These are phyloP conservation scores for Phytophthora megakarya DNA, from an alignment of 352 stramenopile genomes.

Conservation along the genomic window DNA sequence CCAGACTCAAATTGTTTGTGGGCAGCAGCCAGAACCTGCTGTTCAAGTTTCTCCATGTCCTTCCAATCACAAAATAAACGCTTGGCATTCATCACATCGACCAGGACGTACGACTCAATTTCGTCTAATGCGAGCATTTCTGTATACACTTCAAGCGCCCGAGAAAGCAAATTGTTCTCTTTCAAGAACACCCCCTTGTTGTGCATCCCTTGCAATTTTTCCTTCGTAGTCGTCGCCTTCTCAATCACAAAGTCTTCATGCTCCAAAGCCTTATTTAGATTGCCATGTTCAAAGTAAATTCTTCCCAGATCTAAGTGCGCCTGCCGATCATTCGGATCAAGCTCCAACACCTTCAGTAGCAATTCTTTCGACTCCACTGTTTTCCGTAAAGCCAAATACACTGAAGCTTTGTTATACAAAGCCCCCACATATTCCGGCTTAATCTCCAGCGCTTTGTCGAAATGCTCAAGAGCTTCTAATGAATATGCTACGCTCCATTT, in stretches of 20 bases:
- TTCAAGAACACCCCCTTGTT: slow-evolving; percentile 83
- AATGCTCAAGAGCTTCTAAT: slow-evolving; percentile 62
- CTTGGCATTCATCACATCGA: slow-evolving; percentile 54
- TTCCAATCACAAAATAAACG: slow-evolving; percentile 71
- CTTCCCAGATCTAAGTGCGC: slow-evolving; percentile 61
- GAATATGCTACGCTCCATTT: slow-evolving; percentile 43
- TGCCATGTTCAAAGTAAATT: slow-evolving; percentile 54
- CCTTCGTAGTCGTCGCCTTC: not conserved
- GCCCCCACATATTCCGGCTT: slow-evolving; percentile 45
- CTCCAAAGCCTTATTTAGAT: slow-evolving; percentile 43
- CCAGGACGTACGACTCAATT: slow-evolving; percentile 42
- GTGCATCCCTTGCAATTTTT: slow-evolving; percentile 47
- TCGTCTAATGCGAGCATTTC: slow-evolving; percentile 46
- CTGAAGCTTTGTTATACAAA: slow-evolving; percentile 78
- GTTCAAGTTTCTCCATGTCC: slow-evolving; percentile 50
- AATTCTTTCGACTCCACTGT: slow-evolving; percentile 44
- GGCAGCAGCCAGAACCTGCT: slow-evolving; percentile 41
- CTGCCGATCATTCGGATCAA: slow-evolving; percentile 45
- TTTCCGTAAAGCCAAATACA: slow-evolving; percentile 46
- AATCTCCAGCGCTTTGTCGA: slow-evolving; percentile 52
- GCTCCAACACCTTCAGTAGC: slow-evolving; percentile 42
- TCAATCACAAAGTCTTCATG: slow-evolving; percentile 54
- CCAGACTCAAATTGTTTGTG: slow-evolving; percentile 22
- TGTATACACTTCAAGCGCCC: slow-evolving; percentile 50
- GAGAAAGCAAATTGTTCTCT: slow-evolving; percentile 39